Conservation (phyloP, 75 land plant species). For the Sequoiadendron giganteum region DNA sequence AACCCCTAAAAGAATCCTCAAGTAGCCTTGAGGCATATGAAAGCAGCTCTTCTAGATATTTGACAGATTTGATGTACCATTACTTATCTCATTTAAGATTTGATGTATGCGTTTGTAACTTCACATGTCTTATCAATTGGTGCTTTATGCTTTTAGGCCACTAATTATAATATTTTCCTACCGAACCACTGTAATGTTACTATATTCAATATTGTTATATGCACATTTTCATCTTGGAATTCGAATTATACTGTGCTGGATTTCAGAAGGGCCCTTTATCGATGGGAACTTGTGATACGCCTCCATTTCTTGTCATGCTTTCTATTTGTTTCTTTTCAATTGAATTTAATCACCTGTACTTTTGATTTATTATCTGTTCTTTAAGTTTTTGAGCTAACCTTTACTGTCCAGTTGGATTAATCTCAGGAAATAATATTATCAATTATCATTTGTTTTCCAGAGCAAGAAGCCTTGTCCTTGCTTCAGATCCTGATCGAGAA, state of each 20-base stretch:
- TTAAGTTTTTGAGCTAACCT: not conserved
- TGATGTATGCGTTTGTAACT: not conserved
- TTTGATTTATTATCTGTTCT: not conserved
- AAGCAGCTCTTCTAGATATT: not conserved
- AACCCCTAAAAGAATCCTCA: not conserved
- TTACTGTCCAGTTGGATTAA: not conserved
- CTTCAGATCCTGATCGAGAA: slow-evolving; percentile 99
- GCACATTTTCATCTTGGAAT: not conserved
- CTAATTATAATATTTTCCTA: not conserved
- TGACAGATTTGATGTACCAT: not conserved
- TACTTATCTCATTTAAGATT: not conserved
- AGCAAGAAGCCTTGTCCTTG: slow-evolving; percentile 81
- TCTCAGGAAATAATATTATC: not conserved
- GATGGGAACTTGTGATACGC: not conserved
- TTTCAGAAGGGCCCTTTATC: not conserved
- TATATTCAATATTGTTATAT: not conserved
- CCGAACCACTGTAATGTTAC: not conserved
- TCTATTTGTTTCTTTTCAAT: not conserved
- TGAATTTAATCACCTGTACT: not conserved
- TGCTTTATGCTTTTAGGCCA: not conserved
- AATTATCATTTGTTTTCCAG: slow-evolving; percentile 37
- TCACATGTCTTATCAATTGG: not conserved
- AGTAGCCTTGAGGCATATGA: not conserved
- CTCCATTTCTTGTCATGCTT: not conserved
- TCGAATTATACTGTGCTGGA: not conserved